Conservation (phyloP, 2,329 filamentous ascomycete genomes). For the Verticillium alfalfae region DNA sequence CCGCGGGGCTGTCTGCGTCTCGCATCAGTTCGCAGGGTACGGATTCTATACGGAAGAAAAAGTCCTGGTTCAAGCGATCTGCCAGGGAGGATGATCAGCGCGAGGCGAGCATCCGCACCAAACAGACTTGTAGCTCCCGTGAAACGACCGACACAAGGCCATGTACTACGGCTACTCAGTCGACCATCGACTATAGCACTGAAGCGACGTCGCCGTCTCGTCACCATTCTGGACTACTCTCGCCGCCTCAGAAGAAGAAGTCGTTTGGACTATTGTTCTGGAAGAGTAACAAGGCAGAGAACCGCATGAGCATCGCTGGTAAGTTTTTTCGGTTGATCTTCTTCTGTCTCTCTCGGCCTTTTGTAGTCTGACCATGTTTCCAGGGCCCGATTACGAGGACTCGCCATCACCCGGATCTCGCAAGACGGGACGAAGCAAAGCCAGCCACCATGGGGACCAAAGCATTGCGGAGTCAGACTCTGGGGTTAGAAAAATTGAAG, state of each 20-base stretch:
- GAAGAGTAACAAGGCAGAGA: conserved; percentile 41
- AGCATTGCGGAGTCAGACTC: conserved; percentile 28
- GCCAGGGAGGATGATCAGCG: conserved; percentile 29
- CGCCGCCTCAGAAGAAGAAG: conserved; percentile 38
- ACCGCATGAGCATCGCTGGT: conserved; percentile 39
- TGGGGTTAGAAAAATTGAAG: conserved; percentile 51
- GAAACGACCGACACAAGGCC: conserved; percentile 6
- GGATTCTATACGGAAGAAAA: conserved; percentile 29
- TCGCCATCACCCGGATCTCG: conserved; percentile 16
- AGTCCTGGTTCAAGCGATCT: conserved; percentile 45
- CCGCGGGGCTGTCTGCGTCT: conserved; percentile 8
- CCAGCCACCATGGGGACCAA: conserved; percentile 13
- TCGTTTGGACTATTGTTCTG: conserved; percentile 50
- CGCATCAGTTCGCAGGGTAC: neutral
- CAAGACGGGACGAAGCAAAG: conserved; percentile 12
- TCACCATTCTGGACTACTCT: neutral
- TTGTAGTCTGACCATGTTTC: neutral
- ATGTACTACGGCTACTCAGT: conserved; percentile 9
- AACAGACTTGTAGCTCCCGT: conserved; percentile 3
- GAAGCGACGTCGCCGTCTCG: neutral
- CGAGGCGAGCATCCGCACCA: conserved; percentile 7
- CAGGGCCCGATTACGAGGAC: conserved; percentile 26
- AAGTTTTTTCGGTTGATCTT: conserved; percentile 13
- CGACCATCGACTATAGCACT: neutral
- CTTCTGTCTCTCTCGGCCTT: conserved; percentile 7